Conservation (phyloP, 441 rosid species). For the Pelargonium myrrhifolium region DNA sequence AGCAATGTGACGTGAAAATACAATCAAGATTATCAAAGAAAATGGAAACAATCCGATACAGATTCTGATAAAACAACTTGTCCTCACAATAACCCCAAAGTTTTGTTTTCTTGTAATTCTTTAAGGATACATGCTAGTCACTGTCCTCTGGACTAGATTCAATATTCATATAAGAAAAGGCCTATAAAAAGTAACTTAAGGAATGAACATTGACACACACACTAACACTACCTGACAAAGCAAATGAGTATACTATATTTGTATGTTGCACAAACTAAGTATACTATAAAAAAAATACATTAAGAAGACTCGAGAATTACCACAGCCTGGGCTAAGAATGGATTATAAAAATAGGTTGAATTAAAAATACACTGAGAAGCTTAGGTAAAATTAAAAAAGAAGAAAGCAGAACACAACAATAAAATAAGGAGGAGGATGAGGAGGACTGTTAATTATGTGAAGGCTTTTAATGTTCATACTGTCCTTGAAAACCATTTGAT, state of each 20-base stretch:
- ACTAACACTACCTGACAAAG: not conserved
- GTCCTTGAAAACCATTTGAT: not conserved
- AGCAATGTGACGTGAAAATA: not conserved
- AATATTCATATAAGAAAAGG: too few relatives aligned
- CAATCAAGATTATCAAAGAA: not conserved
- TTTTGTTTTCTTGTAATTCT: too few relatives aligned
- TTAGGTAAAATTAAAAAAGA: too few relatives aligned
- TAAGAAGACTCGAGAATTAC: not conserved
- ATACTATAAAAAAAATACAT: not conserved
- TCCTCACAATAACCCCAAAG: not conserved
- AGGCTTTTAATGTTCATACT: too few relatives aligned
- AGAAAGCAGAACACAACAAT: not conserved
- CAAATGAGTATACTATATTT: not conserved
- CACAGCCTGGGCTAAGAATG: not conserved
- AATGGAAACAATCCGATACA: not conserved
- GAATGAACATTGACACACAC: not conserved
- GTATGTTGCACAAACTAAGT: not conserved
- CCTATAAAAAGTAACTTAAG: not conserved
- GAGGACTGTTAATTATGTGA: not conserved
- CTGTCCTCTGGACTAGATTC: too few relatives aligned
- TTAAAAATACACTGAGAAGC: not conserved
- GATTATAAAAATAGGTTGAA: not conserved
- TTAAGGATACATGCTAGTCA: too few relatives aligned
- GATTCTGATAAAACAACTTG: not conserved
- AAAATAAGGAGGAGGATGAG: too few relatives aligned